phyloP scores from a whole-genome alignment of 768 basidiomycete genomes.

The Serendipita sp. region DNA sequence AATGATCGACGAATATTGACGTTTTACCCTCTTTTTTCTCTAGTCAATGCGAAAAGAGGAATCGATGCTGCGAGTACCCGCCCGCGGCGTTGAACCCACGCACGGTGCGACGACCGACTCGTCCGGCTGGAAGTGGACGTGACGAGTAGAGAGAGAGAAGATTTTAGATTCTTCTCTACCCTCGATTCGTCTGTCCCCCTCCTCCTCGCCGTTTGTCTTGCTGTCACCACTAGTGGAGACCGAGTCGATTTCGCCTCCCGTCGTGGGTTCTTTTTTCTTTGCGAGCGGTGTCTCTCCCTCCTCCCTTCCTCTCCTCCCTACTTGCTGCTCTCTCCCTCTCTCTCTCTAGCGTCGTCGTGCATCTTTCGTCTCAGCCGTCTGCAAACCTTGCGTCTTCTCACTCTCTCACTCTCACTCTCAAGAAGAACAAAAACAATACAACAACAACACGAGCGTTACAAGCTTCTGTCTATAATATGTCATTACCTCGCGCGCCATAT shows the following conservation, averaged over 20 bases:
- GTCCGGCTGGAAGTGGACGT: too few species aligned
- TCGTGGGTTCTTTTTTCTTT: too few species aligned
- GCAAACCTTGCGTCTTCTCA: too few species aligned
- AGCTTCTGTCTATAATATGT: neutral
- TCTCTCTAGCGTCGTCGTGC: too few species aligned
- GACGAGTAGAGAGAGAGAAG: neutral
- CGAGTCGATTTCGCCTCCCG: too few species aligned
- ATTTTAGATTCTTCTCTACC: neutral
- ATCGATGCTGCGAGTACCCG: conserved; percentile 3
- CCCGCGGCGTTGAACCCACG: neutral
- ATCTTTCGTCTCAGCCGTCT: too few species aligned
- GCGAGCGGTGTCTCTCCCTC: too few species aligned
- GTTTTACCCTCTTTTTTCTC: neutral
- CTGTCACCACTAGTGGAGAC: neutral
- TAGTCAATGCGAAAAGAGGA: conserved; percentile 5
- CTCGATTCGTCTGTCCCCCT: neutral
- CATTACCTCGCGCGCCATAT: too few species aligned
- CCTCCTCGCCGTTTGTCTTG: neutral
- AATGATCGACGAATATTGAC: too few species aligned
- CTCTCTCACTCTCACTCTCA: too few species aligned
- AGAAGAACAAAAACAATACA: neutral
- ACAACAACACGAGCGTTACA: neutral
- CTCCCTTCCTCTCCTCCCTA: too few species aligned
- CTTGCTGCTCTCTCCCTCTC: too few species aligned
- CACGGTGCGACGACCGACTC: neutral